phyloP scores from a whole-genome alignment of 805 yeast genomes.

The Tetrapisispora pingtungensis region DNA sequence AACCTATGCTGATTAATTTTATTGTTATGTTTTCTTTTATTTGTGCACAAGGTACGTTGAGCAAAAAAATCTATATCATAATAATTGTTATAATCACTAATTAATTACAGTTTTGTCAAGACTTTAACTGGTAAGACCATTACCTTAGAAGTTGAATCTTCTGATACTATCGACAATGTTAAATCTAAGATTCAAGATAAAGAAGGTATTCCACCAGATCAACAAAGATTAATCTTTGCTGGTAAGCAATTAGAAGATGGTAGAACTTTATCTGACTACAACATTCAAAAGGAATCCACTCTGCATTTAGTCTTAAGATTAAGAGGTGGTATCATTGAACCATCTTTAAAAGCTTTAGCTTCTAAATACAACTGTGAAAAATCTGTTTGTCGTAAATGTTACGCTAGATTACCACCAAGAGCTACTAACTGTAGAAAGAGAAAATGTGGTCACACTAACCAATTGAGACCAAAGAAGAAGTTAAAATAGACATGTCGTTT shows the following conservation, averaged over 20 bases:
- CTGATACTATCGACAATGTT: conserved; percentile 98
- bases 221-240: conserved; percentile 98
- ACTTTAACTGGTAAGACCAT: conserved; percentile 88
- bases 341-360: conserved; percentile 97
- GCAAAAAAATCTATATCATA: too few relatives aligned
- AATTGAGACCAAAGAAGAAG: conserved; percentile 99
- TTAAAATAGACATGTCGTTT: conserved; percentile 59
- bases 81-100: too few relatives aligned
- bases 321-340: conserved; percentile 99
- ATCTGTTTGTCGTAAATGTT: conserved; percentile 98
- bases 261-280: conserved; percentile 97
- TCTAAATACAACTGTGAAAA: conserved; percentile 99
- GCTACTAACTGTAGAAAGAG: conserved; percentile 99
- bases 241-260: conserved; percentile 99
- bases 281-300: conserved; percentile 99
- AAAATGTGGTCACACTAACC: conserved; percentile 99
- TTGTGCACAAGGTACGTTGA: too few relatives aligned
- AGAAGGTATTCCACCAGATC: conserved; percentile 99
- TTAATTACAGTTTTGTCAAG: conserved; percentile 59
- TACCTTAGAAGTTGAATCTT: conserved; percentile 97
- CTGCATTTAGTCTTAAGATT: conserved; percentile 91
- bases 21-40: too few relatives aligned
- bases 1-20: too few relatives aligned
- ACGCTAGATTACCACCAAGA: conserved; percentile 99
- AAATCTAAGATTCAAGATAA: conserved; percentile 98